Evolutionary conservation across 1,139 yeast genomes (phyloP).

Genomic region (Geotrichum klebahnii): DNA sequence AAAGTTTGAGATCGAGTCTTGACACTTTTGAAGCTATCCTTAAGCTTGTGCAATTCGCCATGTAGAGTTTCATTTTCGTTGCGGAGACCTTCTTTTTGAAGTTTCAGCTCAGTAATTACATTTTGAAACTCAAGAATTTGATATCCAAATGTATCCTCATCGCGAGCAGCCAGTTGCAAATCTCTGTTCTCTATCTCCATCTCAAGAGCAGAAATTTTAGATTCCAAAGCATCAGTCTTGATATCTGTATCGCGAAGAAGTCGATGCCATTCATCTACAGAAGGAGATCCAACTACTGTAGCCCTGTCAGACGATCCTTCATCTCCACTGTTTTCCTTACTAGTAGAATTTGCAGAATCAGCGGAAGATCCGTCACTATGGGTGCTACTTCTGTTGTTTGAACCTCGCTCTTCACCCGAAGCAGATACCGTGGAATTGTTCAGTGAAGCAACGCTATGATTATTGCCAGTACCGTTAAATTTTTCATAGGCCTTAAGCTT

Average conservation of each 20-base stretch:
- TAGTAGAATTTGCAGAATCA: background rate
- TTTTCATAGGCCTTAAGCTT: constrained; percentile 17
- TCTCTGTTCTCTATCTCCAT: constrained; percentile 9
- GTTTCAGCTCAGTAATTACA: constrained; percentile 10
- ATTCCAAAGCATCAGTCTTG: constrained; percentile 2
- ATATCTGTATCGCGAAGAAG: background rate
- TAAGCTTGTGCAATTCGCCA: background rate
- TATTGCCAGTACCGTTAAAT: background rate
- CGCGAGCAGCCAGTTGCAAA: constrained; percentile 3
- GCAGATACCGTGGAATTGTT: background rate
- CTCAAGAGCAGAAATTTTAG: constrained; percentile 5
- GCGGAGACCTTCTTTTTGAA: constrained; percentile 13
- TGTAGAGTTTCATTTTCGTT: constrained; percentile 11
- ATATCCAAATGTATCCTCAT: background rate
- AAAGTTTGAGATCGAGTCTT: constrained; percentile 1
- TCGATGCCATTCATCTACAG: constrained; percentile 10
- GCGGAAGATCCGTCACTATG: background rate
- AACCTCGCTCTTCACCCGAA: too few species aligned
- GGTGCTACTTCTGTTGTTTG: too few species aligned
- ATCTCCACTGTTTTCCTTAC: constrained; percentile 9
- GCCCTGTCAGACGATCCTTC: too few species aligned
- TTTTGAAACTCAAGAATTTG: constrained; percentile 11
- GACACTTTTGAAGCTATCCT: background rate
- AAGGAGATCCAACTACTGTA: constrained; percentile 13
- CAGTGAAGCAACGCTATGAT: background rate